Conservation (phyloP, 768 basidiomycete species). For the Chlorophyllum brunneum region DNA sequence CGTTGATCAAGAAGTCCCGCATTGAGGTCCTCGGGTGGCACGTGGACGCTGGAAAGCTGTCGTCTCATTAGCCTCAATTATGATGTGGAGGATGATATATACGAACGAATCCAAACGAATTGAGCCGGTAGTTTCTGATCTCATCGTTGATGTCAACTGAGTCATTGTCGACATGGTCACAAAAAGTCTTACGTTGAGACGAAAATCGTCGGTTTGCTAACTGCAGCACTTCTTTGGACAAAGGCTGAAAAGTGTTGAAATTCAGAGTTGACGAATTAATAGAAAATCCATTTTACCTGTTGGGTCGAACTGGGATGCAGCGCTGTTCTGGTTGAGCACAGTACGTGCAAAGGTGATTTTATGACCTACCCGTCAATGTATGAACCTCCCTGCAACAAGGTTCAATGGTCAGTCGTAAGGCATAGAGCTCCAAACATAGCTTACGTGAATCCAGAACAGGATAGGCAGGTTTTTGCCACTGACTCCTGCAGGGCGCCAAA, state of each 20-base stretch:
- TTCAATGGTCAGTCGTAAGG: neutral
- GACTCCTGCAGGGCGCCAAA: slow-evolving; percentile 30
- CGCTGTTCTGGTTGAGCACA: slow-evolving; percentile 21
- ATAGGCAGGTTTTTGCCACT: slow-evolving; percentile 30
- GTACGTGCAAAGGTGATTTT: neutral
- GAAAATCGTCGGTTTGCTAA: slow-evolving; percentile 52
- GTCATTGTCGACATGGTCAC: neutral
- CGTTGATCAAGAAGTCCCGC: slow-evolving; percentile 59
- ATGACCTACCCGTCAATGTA: slow-evolving; percentile 36
- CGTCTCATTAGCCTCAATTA: neutral
- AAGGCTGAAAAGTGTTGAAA: slow-evolving; percentile 31
- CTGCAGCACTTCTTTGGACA: slow-evolving; percentile 42
- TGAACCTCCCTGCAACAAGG: slow-evolving; percentile 39
- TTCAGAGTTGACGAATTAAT: neutral
- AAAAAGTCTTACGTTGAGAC: slow-evolving; percentile 38
- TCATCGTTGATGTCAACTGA: neutral
- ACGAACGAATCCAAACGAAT: slow-evolving; percentile 54
- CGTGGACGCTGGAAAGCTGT: slow-evolving; percentile 43
- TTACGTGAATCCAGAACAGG: slow-evolving; percentile 33
- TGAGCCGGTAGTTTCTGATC: slow-evolving; percentile 51
- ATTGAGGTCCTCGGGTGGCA: slow-evolving; percentile 49
- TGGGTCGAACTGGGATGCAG: slow-evolving; percentile 44
- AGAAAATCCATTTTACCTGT: slow-evolving; percentile 32
- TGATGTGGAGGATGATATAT: neutral
- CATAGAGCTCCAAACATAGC: neutral